phyloP scores from a whole-genome alignment of 2,329 filamentous ascomycete genomes.

The Hypoxylon sp. region DNA sequence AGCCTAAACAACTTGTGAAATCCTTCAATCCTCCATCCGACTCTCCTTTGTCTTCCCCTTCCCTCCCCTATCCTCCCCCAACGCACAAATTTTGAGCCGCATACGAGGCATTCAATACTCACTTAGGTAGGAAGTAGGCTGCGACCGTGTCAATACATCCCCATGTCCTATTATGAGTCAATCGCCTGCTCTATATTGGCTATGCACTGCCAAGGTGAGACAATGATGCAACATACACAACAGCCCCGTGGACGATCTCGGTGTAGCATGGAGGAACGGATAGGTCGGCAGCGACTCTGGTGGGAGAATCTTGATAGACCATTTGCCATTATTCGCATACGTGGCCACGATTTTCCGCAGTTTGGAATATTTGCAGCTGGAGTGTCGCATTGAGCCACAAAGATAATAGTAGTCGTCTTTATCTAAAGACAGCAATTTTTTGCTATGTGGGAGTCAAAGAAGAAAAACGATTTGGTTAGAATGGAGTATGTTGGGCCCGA shows the following conservation, averaged over 20 bases:
- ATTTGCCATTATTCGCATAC: conserved; percentile 25
- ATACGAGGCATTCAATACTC: not conserved
- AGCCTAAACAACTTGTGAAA: conserved; percentile 1
- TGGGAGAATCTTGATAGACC: not conserved
- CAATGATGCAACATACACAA: conserved; percentile 30
- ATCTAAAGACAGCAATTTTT: conserved; percentile 4
- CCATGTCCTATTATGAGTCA: conserved; percentile 9
- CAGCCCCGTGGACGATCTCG: conserved; percentile 26
- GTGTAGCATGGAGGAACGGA: conserved; percentile 19
- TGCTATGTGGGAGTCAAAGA: conserved; percentile 6
- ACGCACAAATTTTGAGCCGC: conserved; percentile 3
- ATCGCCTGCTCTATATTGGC: conserved; percentile 12
- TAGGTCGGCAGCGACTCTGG: conserved; percentile 3
- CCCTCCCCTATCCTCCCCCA: not conserved
- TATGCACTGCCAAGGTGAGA: conserved; percentile 17
- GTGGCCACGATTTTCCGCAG: conserved; percentile 22
- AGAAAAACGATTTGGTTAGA: conserved; percentile 12
- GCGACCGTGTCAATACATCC: not conserved
- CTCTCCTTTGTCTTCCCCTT: not conserved
- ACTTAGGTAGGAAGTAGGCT: conserved; percentile 1
- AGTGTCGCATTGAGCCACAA: conserved; percentile 23
- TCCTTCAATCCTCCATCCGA: not conserved
- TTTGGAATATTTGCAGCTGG: conserved; percentile 18
- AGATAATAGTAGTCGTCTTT: not conserved
- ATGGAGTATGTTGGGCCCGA: conserved; percentile 24